phyloP scores from a whole-genome alignment of 2,329 filamentous ascomycete species.

The Aschersonia sp. region DNA sequence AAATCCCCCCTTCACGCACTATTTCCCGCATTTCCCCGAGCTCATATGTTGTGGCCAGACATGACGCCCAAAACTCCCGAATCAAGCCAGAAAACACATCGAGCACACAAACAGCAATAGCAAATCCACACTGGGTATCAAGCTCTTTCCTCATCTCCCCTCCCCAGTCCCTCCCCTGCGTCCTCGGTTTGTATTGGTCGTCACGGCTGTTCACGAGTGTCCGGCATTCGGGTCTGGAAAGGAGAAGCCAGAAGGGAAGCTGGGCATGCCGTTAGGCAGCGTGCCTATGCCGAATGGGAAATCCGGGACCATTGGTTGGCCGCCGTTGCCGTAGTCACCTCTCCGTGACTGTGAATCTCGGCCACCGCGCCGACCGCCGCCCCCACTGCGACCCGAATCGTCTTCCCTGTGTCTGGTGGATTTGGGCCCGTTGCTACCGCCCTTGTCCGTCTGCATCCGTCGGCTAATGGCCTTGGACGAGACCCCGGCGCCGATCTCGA shows the following conservation, averaged over 20 bases:
- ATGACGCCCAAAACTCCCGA: too few species aligned
- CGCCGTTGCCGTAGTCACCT: slow-evolving; percentile 7
- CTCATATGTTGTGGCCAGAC: too few species aligned
- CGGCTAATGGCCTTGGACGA: slow-evolving; percentile 76
- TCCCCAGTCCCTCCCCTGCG: too few species aligned
- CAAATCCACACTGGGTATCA: too few species aligned
- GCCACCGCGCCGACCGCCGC: slow-evolving; percentile 15
- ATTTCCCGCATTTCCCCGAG: too few species aligned
- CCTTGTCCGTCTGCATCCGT: slow-evolving; percentile 55
- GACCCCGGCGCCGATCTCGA: slow-evolving; percentile 94
- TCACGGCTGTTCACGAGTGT: neutral
- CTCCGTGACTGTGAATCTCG: slow-evolving; percentile 3
- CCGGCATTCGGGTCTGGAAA: slow-evolving; percentile 20
- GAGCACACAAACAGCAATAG: too few species aligned
- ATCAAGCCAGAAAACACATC: too few species aligned
- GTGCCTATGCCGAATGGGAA: slow-evolving; percentile 26
- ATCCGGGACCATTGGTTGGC: slow-evolving; percentile 10
- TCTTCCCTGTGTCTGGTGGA: slow-evolving; percentile 35
- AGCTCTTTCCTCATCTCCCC: too few species aligned
- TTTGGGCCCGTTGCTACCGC: slow-evolving; percentile 49
- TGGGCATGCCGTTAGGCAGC: slow-evolving; percentile 26
- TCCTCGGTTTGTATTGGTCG: too few species aligned
- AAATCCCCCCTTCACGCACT: too few species aligned
- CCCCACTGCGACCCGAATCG: slow-evolving; percentile 8
- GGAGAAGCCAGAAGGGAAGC: slow-evolving; percentile 23